Evolutionary conservation across 2,329 filamentous ascomycete genomes (phyloP), one percentile per base, ranked within the genome.

Genomic region (Colletotrichum sp.): DNA sequence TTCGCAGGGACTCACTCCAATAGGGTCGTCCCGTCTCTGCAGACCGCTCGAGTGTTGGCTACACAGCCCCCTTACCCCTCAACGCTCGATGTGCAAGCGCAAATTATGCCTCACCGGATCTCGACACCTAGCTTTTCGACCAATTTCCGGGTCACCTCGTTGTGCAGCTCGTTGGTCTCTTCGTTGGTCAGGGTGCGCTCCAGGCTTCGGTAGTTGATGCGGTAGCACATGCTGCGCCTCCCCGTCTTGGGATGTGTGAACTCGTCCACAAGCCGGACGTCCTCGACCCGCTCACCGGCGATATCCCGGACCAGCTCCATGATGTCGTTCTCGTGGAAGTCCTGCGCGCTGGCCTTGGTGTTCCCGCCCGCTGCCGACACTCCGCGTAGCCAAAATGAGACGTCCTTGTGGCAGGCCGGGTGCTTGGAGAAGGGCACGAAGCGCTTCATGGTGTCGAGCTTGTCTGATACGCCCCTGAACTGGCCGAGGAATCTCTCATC

Each of bases 251-350:
- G 96, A 85, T 99, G 96, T 64, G 91, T 92, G 84, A 99, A 99
- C 83, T 95, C 91, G 85, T 99, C 97, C 69, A 95, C 92, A 32
- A 98, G 88, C 77, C 88, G 89, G 67, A 99, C 96, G 83, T 98
- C 95, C 86, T 99, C 97, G 44, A 97, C 95, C 26, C 93, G 86
- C 83, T 98, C 95, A 67, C 96, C 96, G 12, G 92, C 95, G 63
- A 96, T 89, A 79, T 93, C 93, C 79, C 97, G 93, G 21, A 98
- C 95, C 72, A 98, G 91, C 86, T 99, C 97, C 96, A 99, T 99
- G 68, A 99, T 89, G 84, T 99, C 97, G 85, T 99, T 99, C 84
- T 98, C 96, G 84, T 99, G 96, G 82, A 98, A 95, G 80, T 87
- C 86, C 32, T 85, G 82, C 74, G 79, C 84, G 80, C 84, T 88